Base-by-base conservation (phyloP, 2,329 filamentous ascomycete species). In the Volutella citrinella region DNA sequence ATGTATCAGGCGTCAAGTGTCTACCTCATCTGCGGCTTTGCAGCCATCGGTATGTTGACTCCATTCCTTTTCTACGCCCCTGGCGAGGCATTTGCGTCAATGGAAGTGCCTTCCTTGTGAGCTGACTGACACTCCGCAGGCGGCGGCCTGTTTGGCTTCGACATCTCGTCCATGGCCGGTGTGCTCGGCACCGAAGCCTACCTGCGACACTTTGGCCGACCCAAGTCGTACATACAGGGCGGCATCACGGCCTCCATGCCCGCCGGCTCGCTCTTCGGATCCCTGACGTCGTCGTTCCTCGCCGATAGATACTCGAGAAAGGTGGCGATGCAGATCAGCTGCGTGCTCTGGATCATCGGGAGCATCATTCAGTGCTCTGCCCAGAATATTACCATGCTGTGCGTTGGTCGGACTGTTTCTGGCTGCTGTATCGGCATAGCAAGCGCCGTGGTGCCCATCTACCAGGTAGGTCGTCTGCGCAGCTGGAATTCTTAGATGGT, bases 201-300 rank as follows among this genome's bases (percentile, higher is more conserved):
- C 58, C 79, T 78, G 48, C 78, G 76, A 50, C 88, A 85, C 60
- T 88, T 88, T 63, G 68, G 78, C 49, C 74, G 86, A 34, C 73
- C 73, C 4, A 55, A 57, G 13, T 72, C 68, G 2, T 70, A 75
- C 46, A 66, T 72, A 1, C 82, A 87, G 59, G 83, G 82, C 27
- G 82, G 74, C 27, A 87, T 87, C 56, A 84, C 82, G 4, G 82
- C 82, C 15, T 68, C 82, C 3, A 87, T 88, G 83, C 78, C 84
- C 12, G 82, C 77, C 29, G 84, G 84, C 12, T 87, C 82, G 5
- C 78, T 84, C 42, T 58, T 82, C 9, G 84, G 73, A 20, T 70
- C 73, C 1, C 57, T 78, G 10, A 36, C 57, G 14, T 74, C 71
- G 6, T 73, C 70, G 18, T 69, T 69, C 40, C 49, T 78, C 14